phyloP scores from a whole-genome alignment of 169 alveolate genomes.

The Eimeria acervulina region DNA sequence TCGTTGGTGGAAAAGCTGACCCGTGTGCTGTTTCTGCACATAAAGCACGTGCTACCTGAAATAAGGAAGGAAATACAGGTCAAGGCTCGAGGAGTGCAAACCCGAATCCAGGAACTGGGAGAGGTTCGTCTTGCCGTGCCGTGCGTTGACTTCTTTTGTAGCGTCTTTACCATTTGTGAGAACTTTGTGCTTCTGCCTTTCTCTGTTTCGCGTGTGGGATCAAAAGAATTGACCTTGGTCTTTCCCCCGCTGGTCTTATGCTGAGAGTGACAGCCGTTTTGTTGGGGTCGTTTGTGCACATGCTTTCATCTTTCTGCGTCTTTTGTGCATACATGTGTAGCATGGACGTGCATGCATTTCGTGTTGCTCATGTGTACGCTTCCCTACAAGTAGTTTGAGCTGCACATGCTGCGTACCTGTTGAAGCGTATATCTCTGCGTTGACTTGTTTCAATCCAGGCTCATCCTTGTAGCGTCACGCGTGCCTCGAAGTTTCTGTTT shows the following conservation, averaged over 20 bases:
- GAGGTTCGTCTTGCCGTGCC: constrained; percentile 21
- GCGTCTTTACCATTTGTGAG: not conserved
- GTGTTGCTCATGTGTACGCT: not conserved
- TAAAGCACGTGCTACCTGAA: constrained; percentile 97
- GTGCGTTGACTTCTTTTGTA: not conserved
- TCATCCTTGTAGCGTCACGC: not conserved
- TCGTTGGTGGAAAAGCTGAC: constrained; percentile 97
- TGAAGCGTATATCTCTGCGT: not conserved
- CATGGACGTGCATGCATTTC: not conserved
- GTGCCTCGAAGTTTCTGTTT: not conserved
- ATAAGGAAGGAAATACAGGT: constrained; percentile 94
- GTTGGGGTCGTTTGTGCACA: not conserved
- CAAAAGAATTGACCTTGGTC: not conserved
- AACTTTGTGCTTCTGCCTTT: not conserved
- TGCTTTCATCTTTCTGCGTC: not conserved
- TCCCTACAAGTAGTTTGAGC: not conserved
- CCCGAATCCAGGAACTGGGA: constrained; percentile 82
- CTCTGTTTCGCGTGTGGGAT: not conserved
- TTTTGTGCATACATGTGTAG: not conserved
- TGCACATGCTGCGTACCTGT: not conserved
- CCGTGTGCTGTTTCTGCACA: constrained; percentile 97
- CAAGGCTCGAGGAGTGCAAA: constrained; percentile 57
- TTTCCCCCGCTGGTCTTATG: not conserved
- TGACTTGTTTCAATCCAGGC: not conserved
- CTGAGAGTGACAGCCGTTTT: not conserved